These are phyloP conservation scores for Pyracantha coccinea DNA, from an alignment of 331 rosid genomes.

Conservation along the genomic window DNA sequence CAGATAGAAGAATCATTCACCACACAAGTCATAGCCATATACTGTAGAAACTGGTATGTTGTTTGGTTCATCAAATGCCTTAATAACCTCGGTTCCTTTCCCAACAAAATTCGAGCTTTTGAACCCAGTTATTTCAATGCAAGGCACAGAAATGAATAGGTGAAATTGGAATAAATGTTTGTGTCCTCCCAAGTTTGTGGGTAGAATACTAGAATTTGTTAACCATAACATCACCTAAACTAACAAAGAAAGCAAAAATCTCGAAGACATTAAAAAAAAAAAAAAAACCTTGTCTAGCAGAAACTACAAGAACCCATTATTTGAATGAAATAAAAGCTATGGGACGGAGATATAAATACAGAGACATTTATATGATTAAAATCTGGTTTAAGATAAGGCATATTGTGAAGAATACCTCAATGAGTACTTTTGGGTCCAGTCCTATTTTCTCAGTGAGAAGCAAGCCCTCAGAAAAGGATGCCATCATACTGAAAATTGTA, in stretches of 20 bases:
- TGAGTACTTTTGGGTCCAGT: conserved; percentile 74
- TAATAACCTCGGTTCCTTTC: background rate
- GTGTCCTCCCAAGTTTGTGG: background rate
- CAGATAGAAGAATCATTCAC: too few relatives aligned
- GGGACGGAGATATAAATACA: background rate
- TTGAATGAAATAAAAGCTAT: too few relatives aligned
- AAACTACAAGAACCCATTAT: too few relatives aligned
- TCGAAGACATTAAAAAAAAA: too few relatives aligned
- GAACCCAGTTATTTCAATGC: too few relatives aligned
- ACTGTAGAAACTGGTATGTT: background rate
- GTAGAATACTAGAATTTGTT: background rate
- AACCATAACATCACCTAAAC: background rate
- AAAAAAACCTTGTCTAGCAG: too few relatives aligned
- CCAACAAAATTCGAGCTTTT: background rate
- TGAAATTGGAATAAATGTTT: background rate
- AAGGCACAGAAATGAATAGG: background rate
- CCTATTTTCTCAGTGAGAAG: conserved; percentile 92
- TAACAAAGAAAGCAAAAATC: too few relatives aligned
- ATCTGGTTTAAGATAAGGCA: background rate
- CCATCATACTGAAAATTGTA: conserved; percentile 72
- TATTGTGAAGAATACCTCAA: conserved; percentile 49
- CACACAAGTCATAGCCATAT: background rate
- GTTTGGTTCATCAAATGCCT: background rate
- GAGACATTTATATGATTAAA: background rate
- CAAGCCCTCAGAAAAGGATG: conserved; percentile 96